Conservation (phyloP, 768 basidiomycete genomes). For the Cubamyces lactineus region DNA sequence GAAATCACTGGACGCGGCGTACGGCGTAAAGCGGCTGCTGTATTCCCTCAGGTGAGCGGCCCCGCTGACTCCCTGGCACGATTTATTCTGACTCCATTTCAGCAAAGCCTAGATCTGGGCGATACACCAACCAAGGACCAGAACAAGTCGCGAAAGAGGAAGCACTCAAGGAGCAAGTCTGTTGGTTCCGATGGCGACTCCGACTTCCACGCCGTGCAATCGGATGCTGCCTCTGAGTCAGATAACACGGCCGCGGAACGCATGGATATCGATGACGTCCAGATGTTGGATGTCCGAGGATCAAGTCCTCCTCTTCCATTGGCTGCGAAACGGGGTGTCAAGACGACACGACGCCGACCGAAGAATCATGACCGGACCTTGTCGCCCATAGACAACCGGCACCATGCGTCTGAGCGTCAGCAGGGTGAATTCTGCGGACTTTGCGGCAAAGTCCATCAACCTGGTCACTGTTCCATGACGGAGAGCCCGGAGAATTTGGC, state of each 20-base stretch:
- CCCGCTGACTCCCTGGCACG: background rate
- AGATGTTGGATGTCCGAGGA: slow-evolving; percentile 1
- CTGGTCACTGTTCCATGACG: slow-evolving; percentile 67
- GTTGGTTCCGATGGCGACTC: slow-evolving; percentile 41
- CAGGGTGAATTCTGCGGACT: slow-evolving; percentile 53
- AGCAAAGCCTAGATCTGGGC: slow-evolving; percentile 37
- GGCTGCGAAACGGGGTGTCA: background rate
- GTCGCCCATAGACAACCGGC: slow-evolving; percentile 22
- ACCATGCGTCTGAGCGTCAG: background rate
- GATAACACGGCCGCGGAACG: slow-evolving; percentile 13
- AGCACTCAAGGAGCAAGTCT: slow-evolving; percentile 36
- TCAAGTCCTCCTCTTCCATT: background rate
- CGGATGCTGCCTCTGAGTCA: slow-evolving; percentile 31
- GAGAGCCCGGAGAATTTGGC: slow-evolving; percentile 65
- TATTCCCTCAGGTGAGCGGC: slow-evolving; percentile 42
- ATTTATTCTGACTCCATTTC: slow-evolving; percentile 8
- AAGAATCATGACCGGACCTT: slow-evolving; percentile 9
- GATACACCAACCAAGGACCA: slow-evolving; percentile 43
- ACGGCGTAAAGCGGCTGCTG: slow-evolving; percentile 67
- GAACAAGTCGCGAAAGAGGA: slow-evolving; percentile 33
- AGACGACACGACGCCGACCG: background rate
- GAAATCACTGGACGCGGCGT: slow-evolving; percentile 73
- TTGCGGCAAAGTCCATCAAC: slow-evolving; percentile 58
- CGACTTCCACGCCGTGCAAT: slow-evolving; percentile 40
- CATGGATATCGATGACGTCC: slow-evolving; percentile 20